Base-by-base conservation (phyloP, 116 monocot genomes). In the Phalaenopsis hybrid region DNA sequence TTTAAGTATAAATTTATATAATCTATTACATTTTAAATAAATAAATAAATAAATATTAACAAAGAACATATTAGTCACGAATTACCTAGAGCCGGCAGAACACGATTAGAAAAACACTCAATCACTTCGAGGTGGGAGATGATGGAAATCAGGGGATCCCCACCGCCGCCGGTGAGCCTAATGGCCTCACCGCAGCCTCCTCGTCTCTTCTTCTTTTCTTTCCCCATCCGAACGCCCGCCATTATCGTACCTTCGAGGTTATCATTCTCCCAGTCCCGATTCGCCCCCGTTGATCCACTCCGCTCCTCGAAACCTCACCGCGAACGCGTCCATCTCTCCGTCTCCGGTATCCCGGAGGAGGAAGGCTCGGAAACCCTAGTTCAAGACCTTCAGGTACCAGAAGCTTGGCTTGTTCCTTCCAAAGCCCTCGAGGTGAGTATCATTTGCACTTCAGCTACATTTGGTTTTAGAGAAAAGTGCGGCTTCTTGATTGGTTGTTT, bases 301-400 rank as follows among this genome's bases (percentile, higher is more conserved):
- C 16, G 73, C 73, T 37, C 37, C 6, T 5, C 17, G 73, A 73
- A 6, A 37, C 33, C 15, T 37, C 67, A 11, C 67, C 2, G 73
- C 73, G 17, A 34, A 13, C 72, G 73, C 73, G 41, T 13, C 73
- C 33, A 43, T 17, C 17, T 73, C 41, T 43, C 73, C 73, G 73
- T 73, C 43, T 79, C 21, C 13, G 13, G 20, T 1, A 11, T 58
- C 8, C 63, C 73, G 23, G 85, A 61, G 10, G 75, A 78, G 28
- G 82, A 80, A 43, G 74, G 43, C 31, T 18, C 81, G 2, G 80
- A 77, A 43, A 13, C 11, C 79, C 57, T 78, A 75, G 82, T 89
- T 13, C 78, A 87, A 80, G 73, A 50, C 3, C 87, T 89, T 76
- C 84, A 76, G 77, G 85, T 89, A 37, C 89, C 89, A 28, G 87